A percentile compares a stretch with the other conserved stretches of the same genome.
phyloP scores from a whole-genome alignment of 2,329 filamentous ascomycete genomes.

The Herpotrichia juniperi region DNA sequence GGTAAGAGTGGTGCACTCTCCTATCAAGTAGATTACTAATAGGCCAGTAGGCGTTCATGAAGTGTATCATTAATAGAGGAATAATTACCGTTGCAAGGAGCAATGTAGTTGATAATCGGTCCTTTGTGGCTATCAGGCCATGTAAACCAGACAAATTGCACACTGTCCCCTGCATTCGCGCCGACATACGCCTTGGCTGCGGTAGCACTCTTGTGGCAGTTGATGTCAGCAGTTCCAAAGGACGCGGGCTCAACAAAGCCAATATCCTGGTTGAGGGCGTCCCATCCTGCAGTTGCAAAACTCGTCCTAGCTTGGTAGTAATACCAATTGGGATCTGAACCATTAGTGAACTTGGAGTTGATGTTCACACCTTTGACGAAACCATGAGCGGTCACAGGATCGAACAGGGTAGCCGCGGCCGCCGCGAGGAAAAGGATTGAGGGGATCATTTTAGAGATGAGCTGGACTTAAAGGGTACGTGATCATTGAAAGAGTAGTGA shows the following conservation, averaged over 20 bases:
- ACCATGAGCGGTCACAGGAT: no score
- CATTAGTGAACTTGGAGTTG: no score
- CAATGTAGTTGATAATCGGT: slow-evolving; percentile 45
- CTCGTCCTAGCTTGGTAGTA: no score
- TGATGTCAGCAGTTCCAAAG: slow-evolving; percentile 34
- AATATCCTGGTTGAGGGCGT: slow-evolving; percentile 43
- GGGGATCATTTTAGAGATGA: no score
- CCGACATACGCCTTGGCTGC: slow-evolving; percentile 38
- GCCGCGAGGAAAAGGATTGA: no score
- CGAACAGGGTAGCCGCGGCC: no score
- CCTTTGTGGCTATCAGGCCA: slow-evolving; percentile 38
- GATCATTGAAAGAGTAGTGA: no score
- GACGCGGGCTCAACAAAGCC: slow-evolving; percentile 40
- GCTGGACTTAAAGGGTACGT: no score
- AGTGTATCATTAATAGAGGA: slow-evolving; percentile 16
- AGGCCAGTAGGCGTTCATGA: neutral
- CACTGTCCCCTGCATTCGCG: slow-evolving; percentile 39
- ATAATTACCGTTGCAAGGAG: slow-evolving; percentile 34
- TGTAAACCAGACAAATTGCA: slow-evolving; percentile 40
- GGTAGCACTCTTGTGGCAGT: slow-evolving; percentile 44
- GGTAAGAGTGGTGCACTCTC: slow-evolving; percentile 28
- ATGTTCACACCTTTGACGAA: no score
- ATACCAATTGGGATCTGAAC: no score
- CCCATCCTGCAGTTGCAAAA: slow-evolving; percentile 42
- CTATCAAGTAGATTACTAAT: slow-evolving; percentile 7